Conservation (phyloP, 345 rosid species). For the Euphorbia lathyris region DNA sequence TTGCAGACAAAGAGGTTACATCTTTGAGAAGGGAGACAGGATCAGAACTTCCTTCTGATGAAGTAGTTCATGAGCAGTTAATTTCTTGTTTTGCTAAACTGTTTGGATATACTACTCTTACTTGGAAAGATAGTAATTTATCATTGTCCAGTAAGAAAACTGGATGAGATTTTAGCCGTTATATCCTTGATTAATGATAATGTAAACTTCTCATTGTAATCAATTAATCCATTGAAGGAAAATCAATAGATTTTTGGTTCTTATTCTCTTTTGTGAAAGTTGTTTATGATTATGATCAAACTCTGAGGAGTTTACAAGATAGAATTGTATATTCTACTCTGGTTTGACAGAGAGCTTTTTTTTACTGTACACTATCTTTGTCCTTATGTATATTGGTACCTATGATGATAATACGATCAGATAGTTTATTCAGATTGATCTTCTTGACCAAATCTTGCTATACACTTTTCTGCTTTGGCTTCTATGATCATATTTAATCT, state of each 20-base stretch:
- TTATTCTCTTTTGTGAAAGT: not conserved
- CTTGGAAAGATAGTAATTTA: conserved; percentile 45
- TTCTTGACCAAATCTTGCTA: conserved; percentile 14
- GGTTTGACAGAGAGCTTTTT: too few species aligned
- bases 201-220: not conserved
- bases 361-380: too few species aligned
- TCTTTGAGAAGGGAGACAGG: conserved; percentile 71
- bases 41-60: conserved; percentile 57
- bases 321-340: too few species aligned
- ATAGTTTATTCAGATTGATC: not conserved
- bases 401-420: too few species aligned
- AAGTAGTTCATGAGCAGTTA: conserved; percentile 68
- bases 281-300: too few species aligned
- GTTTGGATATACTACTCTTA: conserved; percentile 49
- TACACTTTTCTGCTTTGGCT: not conserved
- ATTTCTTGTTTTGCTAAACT: conserved; percentile 60
- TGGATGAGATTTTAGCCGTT: conserved; percentile 7
- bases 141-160: conserved; percentile 21
- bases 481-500: conserved; percentile 7
- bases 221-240: conserved; percentile 7
- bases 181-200: conserved; percentile 11
- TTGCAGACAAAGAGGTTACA: conserved; percentile 76
- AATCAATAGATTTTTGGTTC: not conserved
- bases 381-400: too few species aligned
- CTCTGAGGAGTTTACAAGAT: too few species aligned